Percentiles rank a stretch among this genome's conserved stretches.
These are phyloP conservation scores for Aquilaria sinensis DNA, from an alignment of 345 rosid species.

Conservation along the genomic window DNA sequence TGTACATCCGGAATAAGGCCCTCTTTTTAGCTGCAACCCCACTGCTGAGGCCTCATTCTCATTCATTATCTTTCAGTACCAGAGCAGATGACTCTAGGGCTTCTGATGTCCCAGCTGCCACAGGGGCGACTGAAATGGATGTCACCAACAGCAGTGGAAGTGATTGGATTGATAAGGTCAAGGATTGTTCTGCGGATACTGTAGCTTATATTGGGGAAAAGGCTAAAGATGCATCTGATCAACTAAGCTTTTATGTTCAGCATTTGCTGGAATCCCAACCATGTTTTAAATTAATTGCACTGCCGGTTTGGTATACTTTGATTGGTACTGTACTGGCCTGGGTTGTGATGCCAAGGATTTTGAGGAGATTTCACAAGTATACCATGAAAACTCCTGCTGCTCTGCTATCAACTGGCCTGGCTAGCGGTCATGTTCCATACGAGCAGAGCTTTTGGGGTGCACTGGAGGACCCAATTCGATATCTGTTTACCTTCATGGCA, in stretches of 20 bases:
- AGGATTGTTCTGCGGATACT: slow-evolving; percentile 39
- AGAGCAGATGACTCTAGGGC: slow-evolving; percentile 30
- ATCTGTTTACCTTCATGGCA: slow-evolving; percentile 70
- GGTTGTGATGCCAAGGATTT: slow-evolving; percentile 76
- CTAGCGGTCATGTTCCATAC: slow-evolving; percentile 45
- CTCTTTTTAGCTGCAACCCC: slow-evolving; percentile 30
- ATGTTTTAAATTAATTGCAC: slow-evolving; percentile 48
- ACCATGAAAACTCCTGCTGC: slow-evolving; percentile 43
- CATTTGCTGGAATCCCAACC: slow-evolving; percentile 62
- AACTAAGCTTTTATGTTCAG: slow-evolving; percentile 50
- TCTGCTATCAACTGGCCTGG: slow-evolving; percentile 35
- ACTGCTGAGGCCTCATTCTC: slow-evolving; percentile 18
- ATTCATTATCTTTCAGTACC: slow-evolving; percentile 41
- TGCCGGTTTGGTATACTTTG: slow-evolving; percentile 55
- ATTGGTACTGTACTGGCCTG: slow-evolving; percentile 65
- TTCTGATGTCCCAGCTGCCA: slow-evolving; percentile 23
- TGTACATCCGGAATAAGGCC: slow-evolving; percentile 12
- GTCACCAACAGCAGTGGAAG: slow-evolving; percentile 22
- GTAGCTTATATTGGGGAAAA: slow-evolving; percentile 39
- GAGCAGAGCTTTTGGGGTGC: slow-evolving; percentile 89
- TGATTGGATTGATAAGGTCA: slow-evolving; percentile 57
- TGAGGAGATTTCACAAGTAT: slow-evolving; percentile 70
- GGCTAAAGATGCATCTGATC: slow-evolving; percentile 55
- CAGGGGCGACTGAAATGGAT: slow-evolving; percentile 31
- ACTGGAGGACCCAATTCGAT: slow-evolving; percentile 85